Evolutionary conservation across 2,329 filamentous ascomycete genomes (phyloP).

Genomic region (Cladophialophora immunda): DNA sequence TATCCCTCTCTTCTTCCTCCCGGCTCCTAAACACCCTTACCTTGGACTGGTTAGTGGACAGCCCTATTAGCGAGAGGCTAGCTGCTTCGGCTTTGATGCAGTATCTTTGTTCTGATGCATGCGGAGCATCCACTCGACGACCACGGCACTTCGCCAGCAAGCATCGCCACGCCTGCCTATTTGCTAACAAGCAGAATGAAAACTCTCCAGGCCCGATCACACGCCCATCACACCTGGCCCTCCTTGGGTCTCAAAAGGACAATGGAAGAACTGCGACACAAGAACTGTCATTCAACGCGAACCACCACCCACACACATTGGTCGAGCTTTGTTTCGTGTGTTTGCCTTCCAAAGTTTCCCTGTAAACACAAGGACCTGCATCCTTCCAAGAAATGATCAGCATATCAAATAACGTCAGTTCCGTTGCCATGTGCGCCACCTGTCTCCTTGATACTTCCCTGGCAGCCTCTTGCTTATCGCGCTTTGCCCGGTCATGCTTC

Average conservation of each 20-base stretch:
- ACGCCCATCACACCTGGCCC: not conserved
- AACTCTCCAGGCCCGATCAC: not conserved
- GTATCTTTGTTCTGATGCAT: slow-evolving; percentile 1
- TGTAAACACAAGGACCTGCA: not conserved
- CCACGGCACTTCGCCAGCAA: not conserved
- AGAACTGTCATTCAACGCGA: not conserved
- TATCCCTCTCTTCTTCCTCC: not conserved
- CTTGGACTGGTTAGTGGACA: not conserved
- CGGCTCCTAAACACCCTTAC: not conserved
- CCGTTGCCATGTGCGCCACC: not conserved
- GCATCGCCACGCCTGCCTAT: not conserved
- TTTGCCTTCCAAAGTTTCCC: not conserved
- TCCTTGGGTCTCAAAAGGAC: not conserved
- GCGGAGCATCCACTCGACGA: not conserved
- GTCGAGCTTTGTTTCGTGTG: not conserved
- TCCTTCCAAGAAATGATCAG: slow-evolving; percentile 5
- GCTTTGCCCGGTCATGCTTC: slow-evolving; percentile 5
- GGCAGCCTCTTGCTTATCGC: slow-evolving; percentile 16
- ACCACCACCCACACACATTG: not conserved
- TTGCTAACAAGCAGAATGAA: not conserved
- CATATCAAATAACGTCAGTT: not conserved
- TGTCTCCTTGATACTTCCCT: slow-evolving; percentile 1
- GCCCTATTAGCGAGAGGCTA: not conserved
- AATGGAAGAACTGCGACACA: not conserved
- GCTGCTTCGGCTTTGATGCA: not conserved